phyloP scores from a whole-genome alignment of 2,329 filamentous ascomycete species.

The Penicillium sp. region DNA sequence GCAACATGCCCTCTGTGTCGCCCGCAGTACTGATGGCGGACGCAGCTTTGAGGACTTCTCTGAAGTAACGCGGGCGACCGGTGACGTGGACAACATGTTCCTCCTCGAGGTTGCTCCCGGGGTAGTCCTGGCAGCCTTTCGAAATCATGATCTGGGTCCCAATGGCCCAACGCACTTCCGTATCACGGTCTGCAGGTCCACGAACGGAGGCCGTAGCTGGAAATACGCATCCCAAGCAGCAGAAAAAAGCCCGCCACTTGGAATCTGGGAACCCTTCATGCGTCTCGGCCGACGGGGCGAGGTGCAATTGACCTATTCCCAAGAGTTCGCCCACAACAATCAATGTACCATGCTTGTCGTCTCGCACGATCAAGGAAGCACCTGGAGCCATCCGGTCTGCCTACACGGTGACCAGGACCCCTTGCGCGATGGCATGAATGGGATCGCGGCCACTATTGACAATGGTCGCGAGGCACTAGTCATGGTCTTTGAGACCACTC shows the following conservation, averaged over 20 bases:
- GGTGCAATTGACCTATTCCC: constrained; percentile 50
- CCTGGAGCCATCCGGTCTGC: constrained; percentile 47
- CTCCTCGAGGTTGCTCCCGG: constrained; percentile 43
- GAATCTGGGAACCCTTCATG: constrained; percentile 56
- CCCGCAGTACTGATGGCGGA: constrained; percentile 48
- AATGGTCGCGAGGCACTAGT: constrained; percentile 42
- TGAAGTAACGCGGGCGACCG: constrained; percentile 47
- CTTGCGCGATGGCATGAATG: constrained; percentile 46
- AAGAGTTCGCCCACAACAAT: constrained; percentile 49
- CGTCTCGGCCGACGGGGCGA: constrained; percentile 40
- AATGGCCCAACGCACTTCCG: constrained; percentile 47
- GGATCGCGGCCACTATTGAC: constrained; percentile 40
- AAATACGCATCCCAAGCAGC: constrained; percentile 47
- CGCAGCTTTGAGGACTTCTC: constrained; percentile 43
- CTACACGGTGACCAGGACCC: constrained; percentile 44
- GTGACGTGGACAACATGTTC: constrained; percentile 53
- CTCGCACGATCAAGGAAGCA: constrained; percentile 46
- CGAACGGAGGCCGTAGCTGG: constrained; percentile 49
- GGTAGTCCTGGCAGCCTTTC: constrained; percentile 50
- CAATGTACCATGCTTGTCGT: constrained; percentile 54
- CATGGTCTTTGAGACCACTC: constrained; percentile 52
- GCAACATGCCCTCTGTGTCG: constrained; percentile 45
- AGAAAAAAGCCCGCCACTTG: constrained; percentile 42
- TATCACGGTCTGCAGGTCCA: constrained; percentile 53
- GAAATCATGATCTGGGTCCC: constrained; percentile 49